These are phyloP conservation scores for Geotrichum bryndzae DNA, from an alignment of 1,139 yeast genomes.

Conservation along the genomic window DNA sequence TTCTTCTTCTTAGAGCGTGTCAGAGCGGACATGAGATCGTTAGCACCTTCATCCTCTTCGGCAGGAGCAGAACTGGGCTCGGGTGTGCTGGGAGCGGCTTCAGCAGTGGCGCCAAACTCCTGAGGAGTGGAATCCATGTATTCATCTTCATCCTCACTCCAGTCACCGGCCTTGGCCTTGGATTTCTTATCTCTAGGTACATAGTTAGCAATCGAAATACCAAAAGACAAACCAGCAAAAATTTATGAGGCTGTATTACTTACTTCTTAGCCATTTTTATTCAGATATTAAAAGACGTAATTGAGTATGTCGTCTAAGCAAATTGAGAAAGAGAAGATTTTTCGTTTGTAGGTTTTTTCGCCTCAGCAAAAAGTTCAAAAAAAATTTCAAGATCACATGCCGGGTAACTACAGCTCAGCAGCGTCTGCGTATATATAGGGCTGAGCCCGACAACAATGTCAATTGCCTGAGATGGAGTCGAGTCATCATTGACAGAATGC, in stretches of 20 bases:
- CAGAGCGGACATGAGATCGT: conserved; percentile 71
- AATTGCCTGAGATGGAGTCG: background rate
- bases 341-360: background rate
- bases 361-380: background rate
- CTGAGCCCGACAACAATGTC: background rate
- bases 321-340: background rate
- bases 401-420: conserved; percentile 12
- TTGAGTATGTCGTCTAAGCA: background rate
- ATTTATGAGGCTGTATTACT: background rate
- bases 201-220: background rate
- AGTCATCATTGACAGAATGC: background rate
- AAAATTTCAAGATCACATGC: conserved; percentile 6
- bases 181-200: conserved; percentile 39
- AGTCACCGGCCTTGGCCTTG: conserved; percentile 53
- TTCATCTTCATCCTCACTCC: conserved; percentile 73
- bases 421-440: conserved; percentile 1
- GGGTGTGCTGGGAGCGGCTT: conserved; percentile 18
- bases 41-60: conserved; percentile 40
- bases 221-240: background rate
- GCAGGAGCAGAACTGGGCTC: conserved; percentile 33
- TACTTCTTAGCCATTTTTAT: conserved; percentile 13
- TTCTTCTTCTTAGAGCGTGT: conserved; percentile 74
- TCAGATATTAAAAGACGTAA: background rate
- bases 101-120: conserved; percentile 42
- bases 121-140: conserved; percentile 50